Conservation (phyloP, 1,284 basidiomycete genomes). For the Ustilago crameri region DNA sequence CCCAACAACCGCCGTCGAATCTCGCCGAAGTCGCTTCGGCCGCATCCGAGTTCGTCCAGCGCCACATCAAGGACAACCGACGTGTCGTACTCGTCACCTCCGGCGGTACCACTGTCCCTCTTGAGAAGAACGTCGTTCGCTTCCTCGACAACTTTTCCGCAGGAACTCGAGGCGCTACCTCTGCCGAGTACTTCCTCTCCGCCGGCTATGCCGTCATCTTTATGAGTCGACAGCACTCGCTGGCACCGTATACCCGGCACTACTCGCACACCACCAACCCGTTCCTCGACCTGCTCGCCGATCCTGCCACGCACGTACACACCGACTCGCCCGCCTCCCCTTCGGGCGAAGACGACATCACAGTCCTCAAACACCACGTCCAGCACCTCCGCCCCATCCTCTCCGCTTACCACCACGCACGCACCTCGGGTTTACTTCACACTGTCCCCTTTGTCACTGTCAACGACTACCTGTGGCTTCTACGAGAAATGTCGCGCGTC, state of each 20-base stretch:
- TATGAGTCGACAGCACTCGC: slow-evolving; percentile 95
- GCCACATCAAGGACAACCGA: slow-evolving; percentile 75
- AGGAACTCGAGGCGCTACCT: slow-evolving; percentile 94
- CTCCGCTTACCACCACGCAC: slow-evolving; percentile 82
- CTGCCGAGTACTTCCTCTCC: slow-evolving; percentile 93
- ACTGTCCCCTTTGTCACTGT: slow-evolving; percentile 92
- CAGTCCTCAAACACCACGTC: slow-evolving; percentile 77
- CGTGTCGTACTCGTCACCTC: slow-evolving; percentile 89
- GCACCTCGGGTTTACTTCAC: slow-evolving; percentile 79
- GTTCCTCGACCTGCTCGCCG: slow-evolving; percentile 93
- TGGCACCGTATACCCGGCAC: slow-evolving; percentile 94
- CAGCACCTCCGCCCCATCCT: slow-evolving; percentile 78
- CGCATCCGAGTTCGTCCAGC: slow-evolving; percentile 74
- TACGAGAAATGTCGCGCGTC: slow-evolving; percentile 78
- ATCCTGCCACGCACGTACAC: slow-evolving; percentile 64
- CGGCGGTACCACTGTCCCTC: slow-evolving; percentile 66
- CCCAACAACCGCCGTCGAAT: slow-evolving; percentile 46
- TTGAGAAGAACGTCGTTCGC: slow-evolving; percentile 74
- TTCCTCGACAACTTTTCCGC: slow-evolving; percentile 99
- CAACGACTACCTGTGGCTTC: slow-evolving; percentile 93
- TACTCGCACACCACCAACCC: slow-evolving; percentile 98
- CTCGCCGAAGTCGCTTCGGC: slow-evolving; percentile 31
- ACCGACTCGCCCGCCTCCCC: slow-evolving; percentile 19
- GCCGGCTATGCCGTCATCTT: slow-evolving; percentile 97
- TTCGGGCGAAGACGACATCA: slow-evolving; percentile 70